These are phyloP conservation scores for Exophiala spinifera DNA, from an alignment of 2,329 filamentous ascomycete genomes.

Conservation along the genomic window DNA sequence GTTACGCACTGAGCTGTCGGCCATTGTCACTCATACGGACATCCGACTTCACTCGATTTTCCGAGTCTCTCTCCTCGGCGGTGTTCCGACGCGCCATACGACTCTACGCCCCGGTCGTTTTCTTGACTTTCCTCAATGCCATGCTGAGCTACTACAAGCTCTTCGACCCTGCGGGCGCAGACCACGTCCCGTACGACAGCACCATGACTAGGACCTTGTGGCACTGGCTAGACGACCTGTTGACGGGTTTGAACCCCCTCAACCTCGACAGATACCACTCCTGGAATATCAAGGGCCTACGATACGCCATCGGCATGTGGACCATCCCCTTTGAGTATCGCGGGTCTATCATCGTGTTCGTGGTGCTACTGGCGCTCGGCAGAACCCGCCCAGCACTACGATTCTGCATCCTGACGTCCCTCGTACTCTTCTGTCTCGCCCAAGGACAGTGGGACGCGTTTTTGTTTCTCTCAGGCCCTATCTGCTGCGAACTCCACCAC, in stretches of 20 bases:
- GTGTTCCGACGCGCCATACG: slow-evolving; percentile 7
- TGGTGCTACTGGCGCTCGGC: neutral
- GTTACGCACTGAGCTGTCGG: no score
- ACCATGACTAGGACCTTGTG: neutral
- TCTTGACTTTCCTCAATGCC: slow-evolving; percentile 1
- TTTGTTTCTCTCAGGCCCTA: neutral
- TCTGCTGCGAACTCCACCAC: neutral
- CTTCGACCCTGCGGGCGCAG: neutral
- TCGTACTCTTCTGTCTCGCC: neutral
- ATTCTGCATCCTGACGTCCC: neutral
- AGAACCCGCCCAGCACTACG: neutral
- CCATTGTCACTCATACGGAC: no score
- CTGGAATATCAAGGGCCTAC: neutral
- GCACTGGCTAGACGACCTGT: neutral
- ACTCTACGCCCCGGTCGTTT: slow-evolving; percentile 2
- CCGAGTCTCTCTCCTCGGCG: slow-evolving; percentile 2
- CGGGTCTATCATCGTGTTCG: neutral
- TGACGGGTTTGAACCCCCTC: neutral
- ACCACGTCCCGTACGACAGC: neutral
- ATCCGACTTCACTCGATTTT: neutral
- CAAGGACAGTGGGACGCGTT: neutral
- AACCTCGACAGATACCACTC: neutral
- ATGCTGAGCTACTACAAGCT: neutral
- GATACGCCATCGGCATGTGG: neutral
- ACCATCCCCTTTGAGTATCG: neutral